A percentile compares a stretch with the other conserved stretches of the same genome.
These are phyloP conservation scores for Ustilago tritici DNA, from an alignment of 1,284 basidiomycete species.

Conservation along the genomic window DNA sequence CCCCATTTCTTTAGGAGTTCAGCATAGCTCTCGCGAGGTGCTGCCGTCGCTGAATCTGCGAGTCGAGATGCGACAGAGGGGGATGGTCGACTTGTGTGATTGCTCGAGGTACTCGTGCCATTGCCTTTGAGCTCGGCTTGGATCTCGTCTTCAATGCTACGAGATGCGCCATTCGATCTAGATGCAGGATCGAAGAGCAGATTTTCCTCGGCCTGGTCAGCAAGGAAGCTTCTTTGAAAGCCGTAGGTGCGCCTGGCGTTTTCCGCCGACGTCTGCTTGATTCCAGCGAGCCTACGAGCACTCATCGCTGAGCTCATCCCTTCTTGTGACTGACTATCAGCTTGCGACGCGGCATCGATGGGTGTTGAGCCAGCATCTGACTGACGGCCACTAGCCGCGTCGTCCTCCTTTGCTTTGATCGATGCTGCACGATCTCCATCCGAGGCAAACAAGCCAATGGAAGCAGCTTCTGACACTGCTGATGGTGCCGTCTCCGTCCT, in stretches of 20 bases:
- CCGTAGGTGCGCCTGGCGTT: constrained; percentile 53
- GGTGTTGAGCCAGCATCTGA: constrained; percentile 23
- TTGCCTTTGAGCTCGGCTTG: constrained; percentile 31
- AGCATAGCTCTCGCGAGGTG: constrained; percentile 49
- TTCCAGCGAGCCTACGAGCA: constrained; percentile 40
- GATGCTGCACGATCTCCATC: constrained; percentile 4
- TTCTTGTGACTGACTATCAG: constrained; percentile 35
- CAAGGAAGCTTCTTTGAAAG: constrained; percentile 48
- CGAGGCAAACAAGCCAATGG: neutral
- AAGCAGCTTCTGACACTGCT: constrained; percentile 10
- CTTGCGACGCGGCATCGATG: constrained; percentile 12
- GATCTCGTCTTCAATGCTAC: constrained; percentile 50
- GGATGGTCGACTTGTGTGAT: neutral
- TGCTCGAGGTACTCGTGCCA: neutral
- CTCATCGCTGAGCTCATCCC: constrained; percentile 9
- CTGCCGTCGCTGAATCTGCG: constrained; percentile 1
- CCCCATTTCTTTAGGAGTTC: constrained; percentile 55
- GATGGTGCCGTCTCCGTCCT: constrained; percentile 42
- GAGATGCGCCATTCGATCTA: neutral
- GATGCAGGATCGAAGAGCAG: constrained; percentile 22
- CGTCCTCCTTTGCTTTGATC: constrained; percentile 1
- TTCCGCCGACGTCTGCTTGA: constrained; percentile 39
- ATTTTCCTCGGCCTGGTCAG: constrained; percentile 43
- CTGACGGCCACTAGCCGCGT: constrained; percentile 2
- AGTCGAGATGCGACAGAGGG: neutral